Evolutionary conservation across 1,284 basidiomycete genomes (phyloP), one percentile per base, ranked within the genome.

Genomic region (Cystobasidium sp.): DNA sequence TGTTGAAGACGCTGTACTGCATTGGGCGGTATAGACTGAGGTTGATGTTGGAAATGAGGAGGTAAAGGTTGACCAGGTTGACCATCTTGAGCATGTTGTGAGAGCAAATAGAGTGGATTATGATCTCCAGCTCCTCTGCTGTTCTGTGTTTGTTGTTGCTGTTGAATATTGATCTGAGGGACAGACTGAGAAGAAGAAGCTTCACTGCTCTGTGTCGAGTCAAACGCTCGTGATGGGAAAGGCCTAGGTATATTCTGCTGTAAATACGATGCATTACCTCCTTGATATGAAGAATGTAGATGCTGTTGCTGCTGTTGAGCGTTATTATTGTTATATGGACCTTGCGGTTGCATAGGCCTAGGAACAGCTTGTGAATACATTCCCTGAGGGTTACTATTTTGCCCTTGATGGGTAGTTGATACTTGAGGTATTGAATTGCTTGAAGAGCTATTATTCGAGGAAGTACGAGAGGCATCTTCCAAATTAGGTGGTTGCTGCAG

Each of bases 181-280:
- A 51, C 53, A 44, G 24, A 37, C 24, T 44, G 52, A 55, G 46
- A 52, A 12, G 65, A 56, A 4, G 65, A 52, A 12, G 61, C 61
- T 49, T 66, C 39, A 20, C 64, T 66, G 41, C 64, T 66, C 53
- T 43, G 39, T 9, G 37, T 66, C 10, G 31, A 43, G 14, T 68
- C 37, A 41, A 68, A 59, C 51, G 64, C 64, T 41, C 47, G 49
- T 31, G 31, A 70, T 7, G 46, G 75, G 12, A 83, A 82, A 71
- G 83, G 82, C 76, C 81, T 86, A 77, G 91, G 87, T 5, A 89
- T 90, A 76, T 89, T 89, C 16, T 89, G 90, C 80, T 94, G 87
- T 63, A 91, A 49, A n/a, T 52, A 63, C 7, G 91, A 77, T 43
- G 53, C 16, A 47, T 56, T 68, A 2, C 51, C 41, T 44, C 64